Evolutionary conservation across 2,329 filamentous ascomycete species (phyloP).

Genomic region (Paraphoma chrysanthemicola): DNA sequence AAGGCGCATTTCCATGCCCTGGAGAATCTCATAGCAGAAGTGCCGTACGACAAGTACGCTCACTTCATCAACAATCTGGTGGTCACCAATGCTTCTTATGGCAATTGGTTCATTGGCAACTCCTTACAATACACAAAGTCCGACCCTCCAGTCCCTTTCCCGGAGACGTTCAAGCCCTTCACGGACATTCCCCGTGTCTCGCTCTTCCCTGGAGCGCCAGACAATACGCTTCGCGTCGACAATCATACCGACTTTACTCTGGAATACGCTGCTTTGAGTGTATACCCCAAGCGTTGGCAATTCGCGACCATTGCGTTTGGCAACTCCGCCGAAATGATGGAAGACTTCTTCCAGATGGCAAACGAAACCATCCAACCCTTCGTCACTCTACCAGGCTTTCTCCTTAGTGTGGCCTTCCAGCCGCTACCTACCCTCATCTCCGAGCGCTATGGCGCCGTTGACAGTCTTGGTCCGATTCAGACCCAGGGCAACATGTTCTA

Average conservation of each 20-base stretch:
- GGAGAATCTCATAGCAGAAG: too few relatives aligned
- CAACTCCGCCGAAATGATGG: conserved; percentile 4
- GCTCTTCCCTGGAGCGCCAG: background rate
- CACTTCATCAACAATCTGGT: too few relatives aligned
- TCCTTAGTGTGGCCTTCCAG: background rate
- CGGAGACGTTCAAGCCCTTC: too few relatives aligned
- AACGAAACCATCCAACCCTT: conserved; percentile 1
- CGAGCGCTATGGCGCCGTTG: background rate
- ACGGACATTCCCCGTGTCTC: too few relatives aligned
- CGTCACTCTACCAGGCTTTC: background rate
- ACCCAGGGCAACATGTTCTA: background rate
- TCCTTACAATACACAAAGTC: too few relatives aligned
- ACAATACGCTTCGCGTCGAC: conserved; percentile 2
- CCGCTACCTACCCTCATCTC: conserved; percentile 3
- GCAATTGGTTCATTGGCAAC: too few relatives aligned
- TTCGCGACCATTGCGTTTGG: conserved; percentile 3
- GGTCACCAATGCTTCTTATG: too few relatives aligned
- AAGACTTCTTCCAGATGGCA: conserved; percentile 2
- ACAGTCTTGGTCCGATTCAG: conserved; percentile 2
- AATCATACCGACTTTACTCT: conserved; percentile 1
- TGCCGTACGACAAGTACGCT: too few relatives aligned
- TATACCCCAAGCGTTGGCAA: too few relatives aligned
- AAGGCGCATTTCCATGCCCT: background rate
- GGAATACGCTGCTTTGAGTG: background rate
- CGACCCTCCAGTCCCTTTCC: too few relatives aligned